phyloP scores from a whole-genome alignment of 2,329 filamentous ascomycete species.

The Thielaviopsis punctulata region DNA sequence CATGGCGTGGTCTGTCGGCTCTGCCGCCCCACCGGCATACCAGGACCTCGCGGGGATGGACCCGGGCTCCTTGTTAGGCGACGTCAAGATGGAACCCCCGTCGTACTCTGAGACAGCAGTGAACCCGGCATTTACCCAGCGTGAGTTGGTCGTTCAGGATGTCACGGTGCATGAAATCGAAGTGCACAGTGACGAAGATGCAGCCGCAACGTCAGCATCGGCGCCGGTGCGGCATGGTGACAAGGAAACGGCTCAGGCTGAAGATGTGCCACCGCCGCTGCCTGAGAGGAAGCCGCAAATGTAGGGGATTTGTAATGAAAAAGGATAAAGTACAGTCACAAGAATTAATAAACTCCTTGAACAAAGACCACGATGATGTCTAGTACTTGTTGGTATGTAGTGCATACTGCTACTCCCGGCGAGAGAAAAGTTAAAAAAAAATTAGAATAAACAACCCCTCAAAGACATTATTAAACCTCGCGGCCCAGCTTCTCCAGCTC shows the following conservation, averaged over 20 bases:
- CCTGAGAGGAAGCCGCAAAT: slow-evolving; percentile 2
- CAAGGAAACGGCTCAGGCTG: slow-evolving; percentile 1
- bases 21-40: background rate
- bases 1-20: background rate
- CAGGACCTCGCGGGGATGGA: background rate
- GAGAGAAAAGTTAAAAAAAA: background rate
- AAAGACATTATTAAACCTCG: slow-evolving; percentile 25
- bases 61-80: background rate
- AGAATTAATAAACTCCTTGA: background rate
- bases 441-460: background rate
- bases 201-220: background rate
- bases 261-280: slow-evolving; percentile 3
- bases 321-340: background rate
- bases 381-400: too few relatives aligned
- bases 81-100: background rate
- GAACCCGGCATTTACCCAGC: background rate
- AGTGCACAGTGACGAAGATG: background rate
- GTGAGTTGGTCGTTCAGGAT: background rate
- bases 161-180: background rate
- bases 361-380: too few relatives aligned
- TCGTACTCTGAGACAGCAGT: background rate
- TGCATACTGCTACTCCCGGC: too few relatives aligned
- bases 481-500: slow-evolving; percentile 46
- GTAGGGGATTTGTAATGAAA: background rate
- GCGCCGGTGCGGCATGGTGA: background rate